Evolutionary conservation across 1,284 basidiomycete genomes (phyloP).

Genomic region (Xerocomus nothofagi): DNA sequence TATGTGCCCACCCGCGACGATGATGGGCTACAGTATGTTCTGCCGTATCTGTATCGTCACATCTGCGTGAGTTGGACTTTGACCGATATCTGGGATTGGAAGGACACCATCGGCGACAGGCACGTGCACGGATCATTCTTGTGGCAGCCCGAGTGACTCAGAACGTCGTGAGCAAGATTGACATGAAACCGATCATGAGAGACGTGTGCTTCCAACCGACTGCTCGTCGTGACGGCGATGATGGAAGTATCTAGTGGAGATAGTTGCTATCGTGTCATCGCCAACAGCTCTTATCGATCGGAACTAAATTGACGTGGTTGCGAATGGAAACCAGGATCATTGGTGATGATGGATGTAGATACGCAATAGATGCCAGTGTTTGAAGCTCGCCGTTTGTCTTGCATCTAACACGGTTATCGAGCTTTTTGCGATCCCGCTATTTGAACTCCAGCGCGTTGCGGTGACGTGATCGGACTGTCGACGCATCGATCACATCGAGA

Average conservation of each 20-base stretch:
- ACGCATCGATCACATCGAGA: constrained; percentile 10
- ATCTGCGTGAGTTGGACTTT: not conserved
- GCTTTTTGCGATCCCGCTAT: not conserved
- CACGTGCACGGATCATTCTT: not conserved
- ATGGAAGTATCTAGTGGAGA: not conserved
- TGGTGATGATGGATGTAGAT: not conserved
- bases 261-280: not conserved
- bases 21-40: not conserved
- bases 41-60: too few relatives aligned
- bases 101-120: not conserved
- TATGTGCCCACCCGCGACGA: not conserved
- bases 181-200: not conserved
- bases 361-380: too few relatives aligned
- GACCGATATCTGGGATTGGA: not conserved
- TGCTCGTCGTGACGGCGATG: not conserved
- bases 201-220: not conserved
- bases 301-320: not conserved
- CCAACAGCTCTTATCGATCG: not conserved
- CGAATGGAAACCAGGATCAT: not conserved
- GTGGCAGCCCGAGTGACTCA: not conserved
- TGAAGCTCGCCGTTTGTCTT: not conserved
- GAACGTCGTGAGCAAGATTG: not conserved
- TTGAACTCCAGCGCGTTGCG: not conserved
- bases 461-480: constrained; percentile 12
- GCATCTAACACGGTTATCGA: not conserved